Evolutionary conservation across 2,329 filamentous ascomycete genomes (phyloP), one percentile per base, ranked within the genome.

Genomic region (Neoscytalidium dimidiatum): DNA sequence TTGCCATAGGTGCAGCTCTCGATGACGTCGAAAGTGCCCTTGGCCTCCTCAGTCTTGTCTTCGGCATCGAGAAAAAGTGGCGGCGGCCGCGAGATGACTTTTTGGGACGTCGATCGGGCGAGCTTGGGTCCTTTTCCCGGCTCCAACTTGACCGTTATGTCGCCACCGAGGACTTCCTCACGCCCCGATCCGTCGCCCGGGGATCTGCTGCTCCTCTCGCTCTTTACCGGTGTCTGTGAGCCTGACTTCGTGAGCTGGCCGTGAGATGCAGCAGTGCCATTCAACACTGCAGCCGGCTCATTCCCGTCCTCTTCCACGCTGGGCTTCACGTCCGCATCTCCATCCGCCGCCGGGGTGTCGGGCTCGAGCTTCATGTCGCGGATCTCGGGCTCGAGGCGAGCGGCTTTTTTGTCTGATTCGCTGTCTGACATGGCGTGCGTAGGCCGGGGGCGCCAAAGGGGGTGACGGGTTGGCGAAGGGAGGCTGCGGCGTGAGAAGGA

Each of bases 1-100:
- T 93, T 92, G 62, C 92, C 92, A 79, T 99, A 99, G 35, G 91
- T 90, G 78, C 94, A 98, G 71, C 92, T 87, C 61, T 89, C 82
- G 68, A 99, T 93, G 60, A 94, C 83, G 69, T 92, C 87, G 72
- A 99, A 99, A 14, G 87, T 87, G 28, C 84, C 81, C 70, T 86
- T 89, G 3, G 95, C 91, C 71, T 95, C 91, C 38, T 83, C 79
- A 3, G 92, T 96, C 69, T 88, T 88, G 77, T 97, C 90, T 43
- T 91, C 89, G 31, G 94, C 81, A 77, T 96, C 84, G 71, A 84
- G 78, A 76, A 91, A 97, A 11, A 97, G 81, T 62, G 82, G 83
- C 61, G 88, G 84, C 65, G 88, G 84, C 64, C 87, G 86, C 67
- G 84, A 79, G 66, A 86, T 78, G 57, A 88, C 77, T 77, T 92